Evolutionary conservation across 1,284 basidiomycete genomes (phyloP), one percentile per base, ranked within the genome.

Genomic region (Boletus albobrunnescens): DNA sequence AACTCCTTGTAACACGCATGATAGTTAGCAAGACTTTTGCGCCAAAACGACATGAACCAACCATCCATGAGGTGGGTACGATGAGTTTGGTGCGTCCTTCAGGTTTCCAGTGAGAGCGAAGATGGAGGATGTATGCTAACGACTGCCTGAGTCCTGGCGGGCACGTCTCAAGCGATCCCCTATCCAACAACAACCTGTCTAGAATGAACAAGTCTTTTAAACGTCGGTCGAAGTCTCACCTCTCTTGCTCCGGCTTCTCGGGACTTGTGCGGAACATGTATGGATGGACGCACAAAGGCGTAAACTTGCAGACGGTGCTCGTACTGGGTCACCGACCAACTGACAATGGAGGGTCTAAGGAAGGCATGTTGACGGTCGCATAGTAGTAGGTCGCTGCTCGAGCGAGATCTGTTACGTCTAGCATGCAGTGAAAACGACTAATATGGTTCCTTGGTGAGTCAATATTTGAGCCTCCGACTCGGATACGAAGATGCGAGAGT

Each of bases 21-120:
- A 8, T 12, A 16, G n/a, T 47, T 4, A 43, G 41, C 24, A 19
- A 30, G 16, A 28, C 11, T 11, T n/a, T 36, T 33, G 41, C 8
- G 6, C 16, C 19, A 22, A 27, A 17, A 32, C 11, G 8, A 39
- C 10, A 37, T 16, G 36, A 35, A 51, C 56, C 2, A 13, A 61
- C 60, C 63, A 45, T 60, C 60, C 60, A 65, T 38, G 46, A 51
- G 13, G 51, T 36, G 33, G 63, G 61, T 1, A 63, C 52, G 47
- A 52, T 9, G 26, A 64, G 52, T 19, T 59, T 54, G 39, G 51
- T 26, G 9, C 38, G 40, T 42, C 42, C 47, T 40, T 56, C 39
- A 2, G 59, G 57, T 36, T 36, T 52, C 60, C 60, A 62, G 32
- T 20, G 27, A 23, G 61, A 52, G 27, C 57, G 55, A 23, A 62